Conservation (phyloP, 306 rosid species). For the Inga laurina region DNA sequence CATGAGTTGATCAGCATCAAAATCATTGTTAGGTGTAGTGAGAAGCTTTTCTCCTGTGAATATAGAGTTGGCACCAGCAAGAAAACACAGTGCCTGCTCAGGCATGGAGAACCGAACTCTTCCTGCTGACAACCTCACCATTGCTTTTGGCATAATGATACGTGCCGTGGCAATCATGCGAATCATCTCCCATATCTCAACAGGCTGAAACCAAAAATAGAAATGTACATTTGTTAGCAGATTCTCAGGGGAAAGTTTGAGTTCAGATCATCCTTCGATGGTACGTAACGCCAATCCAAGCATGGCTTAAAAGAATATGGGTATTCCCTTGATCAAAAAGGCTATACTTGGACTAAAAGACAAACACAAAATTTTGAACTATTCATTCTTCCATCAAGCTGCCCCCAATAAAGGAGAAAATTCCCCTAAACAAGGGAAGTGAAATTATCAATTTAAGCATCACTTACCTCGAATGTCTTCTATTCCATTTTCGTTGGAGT, state of each 20-base stretch:
- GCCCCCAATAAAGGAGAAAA: background rate
- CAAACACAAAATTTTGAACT: background rate
- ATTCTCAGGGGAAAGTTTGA: background rate
- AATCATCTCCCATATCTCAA: slow-evolving; percentile 99
- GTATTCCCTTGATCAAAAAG: background rate
- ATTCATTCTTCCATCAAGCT: background rate
- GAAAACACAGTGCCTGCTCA: slow-evolving; percentile 94
- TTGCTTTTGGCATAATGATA: slow-evolving; percentile 87
- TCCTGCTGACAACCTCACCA: slow-evolving; percentile 96
- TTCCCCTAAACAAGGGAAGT: background rate
- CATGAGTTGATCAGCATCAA: slow-evolving; percentile 83
- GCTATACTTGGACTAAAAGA: background rate
- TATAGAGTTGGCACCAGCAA: slow-evolving; percentile 95
- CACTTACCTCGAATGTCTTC: background rate
- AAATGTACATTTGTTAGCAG: slow-evolving; percentile 13
- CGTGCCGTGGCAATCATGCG: slow-evolving; percentile 96
- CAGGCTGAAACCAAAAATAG: slow-evolving; percentile 60
- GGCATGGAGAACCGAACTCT: slow-evolving; percentile 93
- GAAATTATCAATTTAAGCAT: background rate
- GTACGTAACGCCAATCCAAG: background rate
- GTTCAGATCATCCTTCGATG: slow-evolving; percentile 7
- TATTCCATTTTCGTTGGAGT: background rate
- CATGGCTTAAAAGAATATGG: background rate
- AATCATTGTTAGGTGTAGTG: slow-evolving; percentile 92
- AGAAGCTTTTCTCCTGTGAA: slow-evolving; percentile 96